Conservation (phyloP, 495 filamentous ascomycete species). For the Parachaetomium inaequale region DNA sequence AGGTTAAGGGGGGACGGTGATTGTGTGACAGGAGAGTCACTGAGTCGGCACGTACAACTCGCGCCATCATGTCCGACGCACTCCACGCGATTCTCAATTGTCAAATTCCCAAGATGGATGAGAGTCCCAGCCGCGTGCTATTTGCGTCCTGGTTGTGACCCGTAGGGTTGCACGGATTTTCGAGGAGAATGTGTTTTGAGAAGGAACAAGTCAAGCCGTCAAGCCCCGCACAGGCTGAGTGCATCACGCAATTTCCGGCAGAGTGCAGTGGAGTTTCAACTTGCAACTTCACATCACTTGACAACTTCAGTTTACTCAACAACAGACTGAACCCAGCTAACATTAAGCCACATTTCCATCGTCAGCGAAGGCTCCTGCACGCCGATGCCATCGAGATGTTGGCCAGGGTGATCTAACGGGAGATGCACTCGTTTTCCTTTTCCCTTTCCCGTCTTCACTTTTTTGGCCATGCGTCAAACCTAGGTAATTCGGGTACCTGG, state of each 20-base stretch:
- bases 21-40: too few relatives aligned
- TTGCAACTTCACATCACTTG: background rate
- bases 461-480: too few relatives aligned
- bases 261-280: background rate
- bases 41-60: constrained; percentile 1
- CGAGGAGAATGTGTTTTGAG: too few relatives aligned
- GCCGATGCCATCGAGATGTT: too few relatives aligned
- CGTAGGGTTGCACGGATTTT: background rate
- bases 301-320: too few relatives aligned
- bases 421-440: too few relatives aligned
- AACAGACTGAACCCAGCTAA: background rate
- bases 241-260: background rate
- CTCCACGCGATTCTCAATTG: background rate
- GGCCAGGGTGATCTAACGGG: too few relatives aligned
- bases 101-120: background rate
- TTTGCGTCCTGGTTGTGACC: too few relatives aligned
- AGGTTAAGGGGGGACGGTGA: too few relatives aligned
- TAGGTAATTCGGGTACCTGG: too few relatives aligned
- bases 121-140: background rate
- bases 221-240: constrained; percentile 1
- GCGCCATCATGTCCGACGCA: background rate
- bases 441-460: too few relatives aligned
- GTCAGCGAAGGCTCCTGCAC: too few relatives aligned
- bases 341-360: background rate
- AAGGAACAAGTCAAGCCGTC: background rate